Conservation (phyloP, 345 rosid genomes). For the Excoecaria agallocha region DNA sequence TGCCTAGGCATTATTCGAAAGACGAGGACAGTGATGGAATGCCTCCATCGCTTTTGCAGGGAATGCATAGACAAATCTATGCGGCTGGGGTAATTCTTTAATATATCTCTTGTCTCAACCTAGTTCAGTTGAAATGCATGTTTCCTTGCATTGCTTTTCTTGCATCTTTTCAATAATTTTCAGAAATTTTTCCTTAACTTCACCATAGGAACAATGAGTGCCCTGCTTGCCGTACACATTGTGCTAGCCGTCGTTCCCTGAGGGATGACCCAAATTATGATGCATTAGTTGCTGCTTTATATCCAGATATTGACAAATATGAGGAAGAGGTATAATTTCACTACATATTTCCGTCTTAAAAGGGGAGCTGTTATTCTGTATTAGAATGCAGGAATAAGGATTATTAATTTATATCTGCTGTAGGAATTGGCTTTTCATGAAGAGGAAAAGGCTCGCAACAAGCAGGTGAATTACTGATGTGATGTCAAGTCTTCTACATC, state of each 20-base stretch:
- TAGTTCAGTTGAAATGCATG: background rate
- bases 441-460: slow-evolving; percentile 50
- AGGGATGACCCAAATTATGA: slow-evolving; percentile 82
- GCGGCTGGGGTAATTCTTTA: slow-evolving; percentile 62
- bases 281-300: slow-evolving; percentile 68
- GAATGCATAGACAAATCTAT: slow-evolving; percentile 86
- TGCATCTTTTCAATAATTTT: background rate
- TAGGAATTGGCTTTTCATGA: slow-evolving; percentile 59
- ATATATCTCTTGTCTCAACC: slow-evolving; percentile 4
- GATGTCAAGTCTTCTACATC: background rate
- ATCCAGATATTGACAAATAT: slow-evolving; percentile 62
- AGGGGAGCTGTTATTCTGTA: slow-evolving; percentile 13
- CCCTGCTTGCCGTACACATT: slow-evolving; percentile 82
- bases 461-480: slow-evolving; percentile 34
- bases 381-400: background rate
- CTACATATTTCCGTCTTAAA: slow-evolving; percentile 5
- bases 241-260: slow-evolving; percentile 80
- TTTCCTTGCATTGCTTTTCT: slow-evolving; percentile 14
- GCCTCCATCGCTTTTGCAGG: slow-evolving; percentile 81
- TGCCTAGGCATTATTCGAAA: slow-evolving; percentile 69
- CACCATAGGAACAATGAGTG: slow-evolving; percentile 73
- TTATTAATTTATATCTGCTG: slow-evolving; percentile 15
- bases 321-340: slow-evolving; percentile 58
- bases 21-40: slow-evolving; percentile 87
- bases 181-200: slow-evolving; percentile 19